These are phyloP conservation scores for Trebouxia sp. DNA, from an alignment of 139 green algal genomes.

Conservation along the genomic window DNA sequence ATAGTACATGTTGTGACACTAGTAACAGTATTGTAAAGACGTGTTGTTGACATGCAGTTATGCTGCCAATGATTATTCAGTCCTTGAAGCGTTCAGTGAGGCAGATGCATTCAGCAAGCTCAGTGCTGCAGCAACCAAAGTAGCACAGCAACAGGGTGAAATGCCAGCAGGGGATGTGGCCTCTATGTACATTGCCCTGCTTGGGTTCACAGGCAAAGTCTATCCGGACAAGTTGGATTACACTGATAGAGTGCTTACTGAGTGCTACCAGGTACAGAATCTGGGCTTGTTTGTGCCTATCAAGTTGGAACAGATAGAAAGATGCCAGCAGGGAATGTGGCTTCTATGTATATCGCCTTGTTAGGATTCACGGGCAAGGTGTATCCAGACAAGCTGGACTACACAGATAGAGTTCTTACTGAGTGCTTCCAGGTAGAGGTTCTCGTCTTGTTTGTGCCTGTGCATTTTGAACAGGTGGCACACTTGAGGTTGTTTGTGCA, in stretches of 20 bases:
- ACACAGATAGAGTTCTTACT: constrained; percentile 68
- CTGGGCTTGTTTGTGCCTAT: neutral
- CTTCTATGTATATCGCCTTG: constrained; percentile 87
- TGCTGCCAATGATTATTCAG: constrained; percentile 31
- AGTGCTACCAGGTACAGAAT: constrained; percentile 47
- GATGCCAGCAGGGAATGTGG: too few species aligned
- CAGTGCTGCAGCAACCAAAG: constrained; percentile 55
- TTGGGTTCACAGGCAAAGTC: constrained; percentile 77
- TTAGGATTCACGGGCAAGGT: constrained; percentile 77
- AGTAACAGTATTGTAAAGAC: neutral
- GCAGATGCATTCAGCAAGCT: constrained; percentile 81
- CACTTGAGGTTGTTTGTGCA: neutral
- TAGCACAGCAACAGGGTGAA: constrained; percentile 64
- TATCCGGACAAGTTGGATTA: constrained; percentile 73
- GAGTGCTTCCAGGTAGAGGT: constrained; percentile 48
- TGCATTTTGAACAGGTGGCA: neutral
- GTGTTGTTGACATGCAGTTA: constrained; percentile 31
- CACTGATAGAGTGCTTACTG: constrained; percentile 67
- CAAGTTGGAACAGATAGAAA: neutral
- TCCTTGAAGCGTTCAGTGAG: constrained; percentile 53
- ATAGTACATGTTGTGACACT: too few species aligned
- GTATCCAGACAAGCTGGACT: constrained; percentile 72
- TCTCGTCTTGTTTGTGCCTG: neutral
- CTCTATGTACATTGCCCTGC: constrained; percentile 81
- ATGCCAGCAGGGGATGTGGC: constrained; percentile 71